Evolutionary conservation across 176 grass and related monocot genomes (phyloP).

Genomic region (Alloteropsis semialata): DNA sequence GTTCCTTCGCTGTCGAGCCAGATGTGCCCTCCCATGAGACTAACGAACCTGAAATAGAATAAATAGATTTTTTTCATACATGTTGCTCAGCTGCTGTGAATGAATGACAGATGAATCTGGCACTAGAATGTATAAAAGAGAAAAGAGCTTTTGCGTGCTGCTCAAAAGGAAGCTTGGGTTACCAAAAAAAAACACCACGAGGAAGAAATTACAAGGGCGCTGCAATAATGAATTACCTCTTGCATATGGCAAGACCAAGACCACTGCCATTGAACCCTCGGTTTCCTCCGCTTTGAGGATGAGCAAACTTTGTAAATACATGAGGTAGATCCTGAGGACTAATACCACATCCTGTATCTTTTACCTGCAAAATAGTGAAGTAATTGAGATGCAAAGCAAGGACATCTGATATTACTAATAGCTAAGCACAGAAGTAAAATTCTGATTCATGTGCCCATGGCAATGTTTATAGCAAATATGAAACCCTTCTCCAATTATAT

Average conservation of each 20-base stretch:
- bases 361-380: constrained; percentile 54
- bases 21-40: constrained; percentile 93
- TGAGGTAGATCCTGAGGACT: constrained; percentile 79
- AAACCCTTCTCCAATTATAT: background rate
- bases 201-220: background rate
- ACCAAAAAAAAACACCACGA: constrained; percentile 39
- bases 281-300: constrained; percentile 58
- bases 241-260: constrained; percentile 84
- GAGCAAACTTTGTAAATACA: constrained; percentile 90
- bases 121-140: background rate
- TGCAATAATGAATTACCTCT: constrained; percentile 44
- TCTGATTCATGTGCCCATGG: background rate
- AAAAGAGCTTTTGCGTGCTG: background rate
- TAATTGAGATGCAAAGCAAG: constrained; percentile 31
- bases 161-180: background rate
- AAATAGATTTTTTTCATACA: constrained; percentile 4
- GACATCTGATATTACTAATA: background rate
- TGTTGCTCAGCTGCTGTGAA: background rate
- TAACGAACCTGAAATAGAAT: constrained; percentile 62
- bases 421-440: constrained; percentile 10
- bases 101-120: background rate
- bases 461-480: constrained; percentile 13
- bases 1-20: constrained; percentile 94
- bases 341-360: constrained; percentile 95
- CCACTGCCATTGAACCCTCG: constrained; percentile 66